Conservation (phyloP, 768 basidiomycete genomes). For the Leccinellum albellum region DNA sequence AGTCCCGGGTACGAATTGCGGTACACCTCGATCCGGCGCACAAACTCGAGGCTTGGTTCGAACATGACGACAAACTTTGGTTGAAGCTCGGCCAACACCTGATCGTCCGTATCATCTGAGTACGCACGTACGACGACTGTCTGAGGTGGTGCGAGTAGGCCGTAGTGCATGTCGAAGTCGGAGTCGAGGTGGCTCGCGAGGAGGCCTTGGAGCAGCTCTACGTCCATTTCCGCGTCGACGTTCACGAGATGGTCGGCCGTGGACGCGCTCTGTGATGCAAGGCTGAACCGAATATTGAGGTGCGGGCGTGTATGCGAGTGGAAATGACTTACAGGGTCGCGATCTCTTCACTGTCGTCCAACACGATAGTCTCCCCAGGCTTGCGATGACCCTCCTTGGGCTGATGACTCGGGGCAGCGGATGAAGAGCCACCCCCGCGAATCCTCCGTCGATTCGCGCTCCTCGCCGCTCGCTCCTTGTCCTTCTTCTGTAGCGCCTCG, state of each 20-base stretch:
- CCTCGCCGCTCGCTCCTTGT: slow-evolving; percentile 56
- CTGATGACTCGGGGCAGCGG: slow-evolving; percentile 4
- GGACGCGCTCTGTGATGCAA: slow-evolving; percentile 17
- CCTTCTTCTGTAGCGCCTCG: slow-evolving; percentile 77
- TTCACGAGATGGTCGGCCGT: slow-evolving; percentile 6
- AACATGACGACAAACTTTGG: slow-evolving; percentile 95
- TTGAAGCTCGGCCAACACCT: slow-evolving; percentile 77
- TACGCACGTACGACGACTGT: slow-evolving; percentile 85
- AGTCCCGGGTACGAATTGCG: slow-evolving; percentile 79
- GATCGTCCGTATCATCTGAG: slow-evolving; percentile 90
- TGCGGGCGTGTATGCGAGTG: neutral
- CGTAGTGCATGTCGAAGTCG: slow-evolving; percentile 77
- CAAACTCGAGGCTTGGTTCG: slow-evolving; percentile 91
- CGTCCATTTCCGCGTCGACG: slow-evolving; percentile 14
- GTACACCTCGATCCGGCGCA: slow-evolving; percentile 91
- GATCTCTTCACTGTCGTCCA: slow-evolving; percentile 38
- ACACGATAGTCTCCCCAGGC: slow-evolving; percentile 8
- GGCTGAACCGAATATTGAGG: slow-evolving; percentile 7
- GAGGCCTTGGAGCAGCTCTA: slow-evolving; percentile 23
- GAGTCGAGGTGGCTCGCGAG: slow-evolving; percentile 35
- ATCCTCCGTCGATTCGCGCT: slow-evolving; percentile 65
- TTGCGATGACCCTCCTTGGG: slow-evolving; percentile 6
- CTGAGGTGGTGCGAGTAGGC: slow-evolving; percentile 72
- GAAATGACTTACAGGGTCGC: slow-evolving; percentile 50
- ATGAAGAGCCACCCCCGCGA: slow-evolving; percentile 62